Conservation (phyloP, 352 stramenopile genomes). For the Globisporangium sylvaticum region DNA sequence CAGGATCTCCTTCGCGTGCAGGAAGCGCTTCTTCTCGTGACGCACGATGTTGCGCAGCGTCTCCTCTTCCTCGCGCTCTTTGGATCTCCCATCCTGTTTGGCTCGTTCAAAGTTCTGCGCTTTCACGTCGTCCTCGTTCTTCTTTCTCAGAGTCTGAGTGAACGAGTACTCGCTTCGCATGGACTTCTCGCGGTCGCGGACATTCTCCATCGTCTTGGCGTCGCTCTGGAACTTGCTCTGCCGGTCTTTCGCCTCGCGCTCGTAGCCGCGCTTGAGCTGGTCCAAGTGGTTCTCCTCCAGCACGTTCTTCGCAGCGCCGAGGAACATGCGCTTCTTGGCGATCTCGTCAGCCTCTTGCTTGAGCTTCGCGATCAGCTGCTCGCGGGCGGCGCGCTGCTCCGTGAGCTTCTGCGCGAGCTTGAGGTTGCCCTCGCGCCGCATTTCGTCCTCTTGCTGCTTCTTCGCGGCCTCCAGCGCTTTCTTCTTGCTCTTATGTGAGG, state of each 20-base stretch:
- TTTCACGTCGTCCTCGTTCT: slow-evolving; percentile 24
- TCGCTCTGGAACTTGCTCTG: slow-evolving; percentile 46
- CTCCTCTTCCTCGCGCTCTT: slow-evolving; percentile 58
- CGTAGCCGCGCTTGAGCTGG: slow-evolving; percentile 48
- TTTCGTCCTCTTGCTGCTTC: slow-evolving; percentile 52
- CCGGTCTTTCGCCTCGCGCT: slow-evolving; percentile 47
- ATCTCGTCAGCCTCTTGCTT: slow-evolving; percentile 58
- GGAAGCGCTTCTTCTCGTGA: slow-evolving; percentile 55
- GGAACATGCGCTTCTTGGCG: slow-evolving; percentile 75
- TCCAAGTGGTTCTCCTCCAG: slow-evolving; percentile 80
- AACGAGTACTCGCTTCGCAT: slow-evolving; percentile 41
- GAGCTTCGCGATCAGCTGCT: slow-evolving; percentile 46
- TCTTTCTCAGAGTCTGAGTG: slow-evolving; percentile 16
- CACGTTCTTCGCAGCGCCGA: slow-evolving; percentile 83
- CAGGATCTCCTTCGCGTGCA: slow-evolving; percentile 53
- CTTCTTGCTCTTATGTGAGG: slow-evolving; percentile 40
- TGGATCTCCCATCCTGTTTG: slow-evolving; percentile 29
- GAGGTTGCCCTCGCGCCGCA: slow-evolving; percentile 57
- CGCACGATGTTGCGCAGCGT: slow-evolving; percentile 48
- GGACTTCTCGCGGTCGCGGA: slow-evolving; percentile 29
- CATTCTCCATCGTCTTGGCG: slow-evolving; percentile 41
- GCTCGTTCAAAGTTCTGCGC: slow-evolving; percentile 26
- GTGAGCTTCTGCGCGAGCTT: slow-evolving; percentile 75
- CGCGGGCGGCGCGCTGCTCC: slow-evolving; percentile 42
- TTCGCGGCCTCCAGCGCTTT: slow-evolving; percentile 53